These are phyloP conservation scores for Xerocomellus dryophilus DNA, from an alignment of 768 basidiomycete genomes.

Conservation along the genomic window DNA sequence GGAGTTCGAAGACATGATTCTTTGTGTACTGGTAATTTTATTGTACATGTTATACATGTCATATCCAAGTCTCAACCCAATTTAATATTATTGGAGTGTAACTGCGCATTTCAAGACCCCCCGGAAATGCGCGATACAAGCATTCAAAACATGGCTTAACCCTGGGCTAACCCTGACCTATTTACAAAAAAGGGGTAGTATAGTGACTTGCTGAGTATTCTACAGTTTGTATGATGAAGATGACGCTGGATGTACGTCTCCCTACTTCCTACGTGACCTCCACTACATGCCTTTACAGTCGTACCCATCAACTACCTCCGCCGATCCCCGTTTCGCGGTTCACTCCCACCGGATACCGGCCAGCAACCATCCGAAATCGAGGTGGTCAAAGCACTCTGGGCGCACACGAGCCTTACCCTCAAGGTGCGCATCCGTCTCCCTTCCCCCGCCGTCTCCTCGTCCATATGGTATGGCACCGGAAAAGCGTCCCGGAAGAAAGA, in stretches of 20 bases:
- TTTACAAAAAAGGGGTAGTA: too few relatives aligned
- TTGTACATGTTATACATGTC: too few relatives aligned
- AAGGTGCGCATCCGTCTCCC: constrained; percentile 61
- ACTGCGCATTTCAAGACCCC: too few relatives aligned
- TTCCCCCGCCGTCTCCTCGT: constrained; percentile 27
- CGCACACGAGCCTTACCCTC: constrained; percentile 41
- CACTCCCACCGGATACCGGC: background rate
- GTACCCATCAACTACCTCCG: constrained; percentile 56
- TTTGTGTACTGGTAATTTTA: too few relatives aligned
- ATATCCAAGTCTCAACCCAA: too few relatives aligned
- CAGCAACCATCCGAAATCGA: constrained; percentile 38
- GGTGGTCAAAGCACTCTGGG: constrained; percentile 58
- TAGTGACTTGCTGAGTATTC: too few relatives aligned
- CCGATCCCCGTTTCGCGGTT: constrained; percentile 30
- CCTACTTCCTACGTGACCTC: too few relatives aligned
- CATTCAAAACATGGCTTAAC: too few relatives aligned
- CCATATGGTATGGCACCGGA: constrained; percentile 36
- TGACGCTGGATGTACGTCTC: constrained; percentile 50
- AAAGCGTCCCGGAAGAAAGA: constrained; percentile 31
- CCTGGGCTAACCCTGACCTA: too few relatives aligned
- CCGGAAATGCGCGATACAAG: too few relatives aligned
- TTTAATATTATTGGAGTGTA: too few relatives aligned
- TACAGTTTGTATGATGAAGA: constrained; percentile 18
- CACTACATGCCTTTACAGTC: constrained; percentile 35
- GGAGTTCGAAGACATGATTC: too few relatives aligned